phyloP scores from a whole-genome alignment of 208 protist species.

The Herpetomonas tarakana region DNA sequence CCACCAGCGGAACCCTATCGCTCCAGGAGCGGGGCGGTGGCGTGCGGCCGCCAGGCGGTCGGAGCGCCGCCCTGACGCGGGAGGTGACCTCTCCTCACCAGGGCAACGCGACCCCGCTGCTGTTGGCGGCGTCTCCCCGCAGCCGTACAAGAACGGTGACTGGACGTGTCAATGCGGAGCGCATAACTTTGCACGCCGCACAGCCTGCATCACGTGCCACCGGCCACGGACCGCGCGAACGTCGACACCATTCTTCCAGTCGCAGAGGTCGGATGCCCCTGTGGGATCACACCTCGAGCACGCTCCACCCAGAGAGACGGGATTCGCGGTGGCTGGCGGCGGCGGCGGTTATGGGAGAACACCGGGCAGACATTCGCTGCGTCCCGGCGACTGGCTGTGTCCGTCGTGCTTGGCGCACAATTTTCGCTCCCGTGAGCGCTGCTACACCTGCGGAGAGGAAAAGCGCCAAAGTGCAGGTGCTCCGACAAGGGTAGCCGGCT shows the following conservation, averaged over 20 bases:
- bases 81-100: too few relatives aligned
- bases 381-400: conserved; percentile 18
- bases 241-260: neutral
- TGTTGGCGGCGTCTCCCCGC: neutral
- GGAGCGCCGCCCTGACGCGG: too few relatives aligned
- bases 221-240: conserved; percentile 2
- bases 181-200: conserved; percentile 67
- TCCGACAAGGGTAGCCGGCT: neutral
- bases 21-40: neutral
- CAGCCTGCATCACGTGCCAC: conserved; percentile 33
- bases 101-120: too few relatives aligned
- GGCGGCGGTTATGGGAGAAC: too few relatives aligned
- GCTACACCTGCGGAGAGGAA: conserved; percentile 20
- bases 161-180: conserved; percentile 72
- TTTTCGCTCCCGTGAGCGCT: conserved; percentile 30
- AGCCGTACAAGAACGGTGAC: conserved; percentile 34
- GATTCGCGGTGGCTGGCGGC: too few relatives aligned
- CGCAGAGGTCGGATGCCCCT: too few relatives aligned
- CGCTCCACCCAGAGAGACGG: too few relatives aligned
- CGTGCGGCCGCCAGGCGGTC: neutral
- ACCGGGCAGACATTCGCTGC: conserved; percentile 1
- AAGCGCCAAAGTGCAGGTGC: neutral
- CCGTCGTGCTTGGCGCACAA: conserved; percentile 35
- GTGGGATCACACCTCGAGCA: too few relatives aligned
- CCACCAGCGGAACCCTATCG: conserved; percentile 16